Conservation (phyloP, 257 asterid genomes). For the Voacanga thouarsii region DNA sequence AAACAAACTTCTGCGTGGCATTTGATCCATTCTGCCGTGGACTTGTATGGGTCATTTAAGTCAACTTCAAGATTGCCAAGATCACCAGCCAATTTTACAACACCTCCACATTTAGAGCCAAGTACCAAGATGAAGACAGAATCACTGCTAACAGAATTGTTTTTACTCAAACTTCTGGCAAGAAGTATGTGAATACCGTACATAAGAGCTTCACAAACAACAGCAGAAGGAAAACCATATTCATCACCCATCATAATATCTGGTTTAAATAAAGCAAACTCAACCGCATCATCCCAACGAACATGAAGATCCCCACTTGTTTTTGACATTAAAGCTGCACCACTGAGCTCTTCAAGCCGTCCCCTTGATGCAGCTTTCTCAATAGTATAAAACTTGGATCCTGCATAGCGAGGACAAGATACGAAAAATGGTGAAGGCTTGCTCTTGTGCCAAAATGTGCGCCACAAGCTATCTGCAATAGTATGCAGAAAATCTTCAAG, state of each 20-base stretch:
- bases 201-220: slow-evolving; percentile 73
- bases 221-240: slow-evolving; percentile 39
- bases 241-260: slow-evolving; percentile 39
- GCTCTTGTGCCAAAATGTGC: slow-evolving; percentile 69
- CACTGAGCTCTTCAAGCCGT: slow-evolving; percentile 50
- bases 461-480: slow-evolving; percentile 75
- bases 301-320: slow-evolving; percentile 34
- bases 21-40: slow-evolving; percentile 68
- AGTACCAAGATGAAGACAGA: slow-evolving; percentile 56
- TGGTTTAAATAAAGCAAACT: slow-evolving; percentile 54
- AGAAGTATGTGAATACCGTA: slow-evolving; percentile 59
- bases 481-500: slow-evolving; percentile 75
- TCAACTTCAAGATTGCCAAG: slow-evolving; percentile 66
- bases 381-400: slow-evolving; percentile 65
- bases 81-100: slow-evolving; percentile 67
- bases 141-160: slow-evolving; percentile 36
- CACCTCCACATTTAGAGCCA: slow-evolving; percentile 67
- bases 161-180: slow-evolving; percentile 53
- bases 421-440: slow-evolving; percentile 59
- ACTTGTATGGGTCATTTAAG: slow-evolving; percentile 54
- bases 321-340: slow-evolving; percentile 65
- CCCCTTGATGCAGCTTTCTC: slow-evolving; percentile 73
- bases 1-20: slow-evolving; percentile 55
- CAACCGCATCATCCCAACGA: slow-evolving; percentile 62
- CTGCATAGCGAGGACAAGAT: slow-evolving; percentile 61